phyloP scores from a whole-genome alignment of 2,329 filamentous ascomycete species.

The Teratosphaeriaceae sp. region DNA sequence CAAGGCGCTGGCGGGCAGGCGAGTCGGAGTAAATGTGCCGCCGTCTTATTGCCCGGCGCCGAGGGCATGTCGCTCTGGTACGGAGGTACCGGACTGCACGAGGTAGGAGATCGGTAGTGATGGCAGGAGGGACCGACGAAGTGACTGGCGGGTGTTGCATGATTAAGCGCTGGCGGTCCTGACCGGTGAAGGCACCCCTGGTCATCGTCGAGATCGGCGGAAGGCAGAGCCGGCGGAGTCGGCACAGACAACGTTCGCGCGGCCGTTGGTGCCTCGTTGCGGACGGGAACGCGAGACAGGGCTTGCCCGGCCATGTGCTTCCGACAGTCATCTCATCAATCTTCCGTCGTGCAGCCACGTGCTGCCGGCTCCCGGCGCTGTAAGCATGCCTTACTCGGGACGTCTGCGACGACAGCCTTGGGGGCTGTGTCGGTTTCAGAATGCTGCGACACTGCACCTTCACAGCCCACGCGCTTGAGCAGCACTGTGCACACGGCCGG shows the following conservation, averaged over 20 bases:
- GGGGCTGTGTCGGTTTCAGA: conserved; percentile 3
- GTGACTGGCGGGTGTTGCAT: not conserved
- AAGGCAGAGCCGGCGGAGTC: not conserved
- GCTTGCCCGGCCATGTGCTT: not conserved
- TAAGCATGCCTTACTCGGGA: too few relatives aligned
- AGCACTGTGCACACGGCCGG: not conserved
- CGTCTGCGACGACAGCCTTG: not conserved
- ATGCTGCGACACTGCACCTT: not conserved
- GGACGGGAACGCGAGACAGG: too few relatives aligned
- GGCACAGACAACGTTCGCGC: not conserved
- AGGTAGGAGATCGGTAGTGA: too few relatives aligned
- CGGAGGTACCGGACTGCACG: too few relatives aligned
- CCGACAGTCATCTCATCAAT: conserved; percentile 1
- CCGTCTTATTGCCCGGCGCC: not conserved
- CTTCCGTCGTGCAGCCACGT: not conserved
- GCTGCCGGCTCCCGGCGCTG: too few relatives aligned
- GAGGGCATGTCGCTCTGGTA: not conserved
- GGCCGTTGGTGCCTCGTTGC: not conserved
- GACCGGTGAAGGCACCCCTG: conserved; percentile 2
- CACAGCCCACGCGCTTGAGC: not conserved
- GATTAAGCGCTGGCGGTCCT: not conserved
- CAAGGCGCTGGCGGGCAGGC: too few relatives aligned
- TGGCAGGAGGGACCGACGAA: not conserved
- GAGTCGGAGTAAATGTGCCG: not conserved
- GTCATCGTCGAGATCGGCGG: too few relatives aligned